These are phyloP conservation scores for Coccomyxa sp. DNA, from an alignment of 139 green algal genomes.

Conservation along the genomic window DNA sequence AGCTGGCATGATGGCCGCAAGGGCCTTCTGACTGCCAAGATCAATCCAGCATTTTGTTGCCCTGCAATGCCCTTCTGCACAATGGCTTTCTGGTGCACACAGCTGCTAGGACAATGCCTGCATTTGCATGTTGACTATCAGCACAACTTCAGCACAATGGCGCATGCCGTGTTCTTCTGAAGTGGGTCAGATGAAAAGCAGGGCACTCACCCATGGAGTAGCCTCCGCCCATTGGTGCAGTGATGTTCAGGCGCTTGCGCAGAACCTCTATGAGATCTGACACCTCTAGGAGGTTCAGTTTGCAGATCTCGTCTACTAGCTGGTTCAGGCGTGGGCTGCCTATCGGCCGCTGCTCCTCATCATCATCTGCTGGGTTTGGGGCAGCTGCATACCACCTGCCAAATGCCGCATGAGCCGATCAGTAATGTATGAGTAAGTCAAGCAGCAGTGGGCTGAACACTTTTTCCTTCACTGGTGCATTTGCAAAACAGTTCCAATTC, in stretches of 20 bases:
- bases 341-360: slow-evolving; percentile 3
- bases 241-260: slow-evolving; percentile 59
- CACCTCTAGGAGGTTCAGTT: slow-evolving; percentile 73
- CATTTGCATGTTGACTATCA: neutral
- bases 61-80: no score
- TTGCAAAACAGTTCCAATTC: no score
- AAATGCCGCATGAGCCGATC: neutral
- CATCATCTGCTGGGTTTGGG: neutral
- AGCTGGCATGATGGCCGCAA: neutral
- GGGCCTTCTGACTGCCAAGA: no score
- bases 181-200: no score
- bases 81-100: no score
- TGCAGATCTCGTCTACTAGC: slow-evolving; percentile 67
- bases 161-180: no score
- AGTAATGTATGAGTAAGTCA: no score
- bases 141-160: no score
- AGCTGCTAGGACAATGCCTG: slow-evolving; percentile 4
- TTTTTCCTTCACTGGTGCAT: no score
- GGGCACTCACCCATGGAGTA: no score
- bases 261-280: slow-evolving; percentile 70
- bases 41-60: no score
- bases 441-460: no score
- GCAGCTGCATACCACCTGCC: neutral
- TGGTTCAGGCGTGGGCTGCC: slow-evolving; percentile 28
- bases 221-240: slow-evolving; percentile 9